These are phyloP conservation scores for Beauveria rudraprayagi DNA, from an alignment of 2,329 filamentous ascomycete genomes.

Conservation along the genomic window DNA sequence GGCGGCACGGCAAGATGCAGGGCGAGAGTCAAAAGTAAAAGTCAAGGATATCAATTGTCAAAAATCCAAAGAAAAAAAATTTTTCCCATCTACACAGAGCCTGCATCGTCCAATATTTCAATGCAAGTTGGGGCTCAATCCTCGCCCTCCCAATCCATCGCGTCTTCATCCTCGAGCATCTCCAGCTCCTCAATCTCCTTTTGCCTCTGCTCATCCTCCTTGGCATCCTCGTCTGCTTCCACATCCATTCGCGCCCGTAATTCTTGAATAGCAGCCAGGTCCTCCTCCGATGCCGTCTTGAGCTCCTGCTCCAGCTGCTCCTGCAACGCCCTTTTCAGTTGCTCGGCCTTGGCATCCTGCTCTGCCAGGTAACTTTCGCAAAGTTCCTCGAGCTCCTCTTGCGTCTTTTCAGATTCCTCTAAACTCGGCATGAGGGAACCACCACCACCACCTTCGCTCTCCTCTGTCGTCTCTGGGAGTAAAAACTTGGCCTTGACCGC, in stretches of 20 bases:
- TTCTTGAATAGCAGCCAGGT: not conserved
- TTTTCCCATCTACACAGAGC: no score
- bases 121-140: not conserved
- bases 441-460: not conserved
- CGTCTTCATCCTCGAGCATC: not conserved
- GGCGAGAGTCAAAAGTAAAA: not conserved
- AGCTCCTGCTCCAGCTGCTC: constrained; percentile 1
- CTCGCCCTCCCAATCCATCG: not conserved
- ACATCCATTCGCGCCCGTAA: not conserved
- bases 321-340: not conserved
- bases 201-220: not conserved
- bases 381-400: not conserved
- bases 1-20: not conserved
- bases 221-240: not conserved
- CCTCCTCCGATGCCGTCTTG: not conserved
- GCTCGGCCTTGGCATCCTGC: not conserved
- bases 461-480: not conserved
- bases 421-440: not conserved
- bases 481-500: not conserved
- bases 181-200: not conserved
- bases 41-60: no score
- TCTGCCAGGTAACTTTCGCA: not conserved
- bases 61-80: no score
- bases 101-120: not conserved
- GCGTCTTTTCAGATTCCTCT: not conserved